These are phyloP conservation scores for Russula emetica DNA, from an alignment of 768 basidiomycete genomes.

Conservation along the genomic window DNA sequence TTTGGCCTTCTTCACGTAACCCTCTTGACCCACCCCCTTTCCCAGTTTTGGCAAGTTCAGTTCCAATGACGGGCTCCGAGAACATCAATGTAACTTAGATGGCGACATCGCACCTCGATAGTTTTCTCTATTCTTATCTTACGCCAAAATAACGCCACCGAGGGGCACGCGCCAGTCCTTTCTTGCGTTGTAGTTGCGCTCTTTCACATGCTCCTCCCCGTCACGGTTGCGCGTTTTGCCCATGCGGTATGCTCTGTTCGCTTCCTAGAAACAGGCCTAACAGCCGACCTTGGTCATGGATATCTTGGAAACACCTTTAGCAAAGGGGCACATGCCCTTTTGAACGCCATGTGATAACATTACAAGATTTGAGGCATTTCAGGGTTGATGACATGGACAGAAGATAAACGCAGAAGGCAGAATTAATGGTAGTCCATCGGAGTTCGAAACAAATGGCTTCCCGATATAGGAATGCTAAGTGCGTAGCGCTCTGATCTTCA, in stretches of 20 bases:
- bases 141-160: neutral
- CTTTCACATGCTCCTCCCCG: neutral
- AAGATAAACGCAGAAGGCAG: neutral
- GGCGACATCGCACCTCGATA: neutral
- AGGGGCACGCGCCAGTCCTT: neutral
- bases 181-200: neutral
- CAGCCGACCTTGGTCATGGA: neutral
- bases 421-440: neutral
- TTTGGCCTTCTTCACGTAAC: conserved; percentile 12
- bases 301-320: neutral
- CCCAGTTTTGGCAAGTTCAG: conserved; percentile 4
- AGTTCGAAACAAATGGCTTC: neutral
- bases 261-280: neutral
- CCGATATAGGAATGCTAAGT: neutral
- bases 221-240: neutral
- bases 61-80: neutral
- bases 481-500: neutral
- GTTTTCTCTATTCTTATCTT: neutral
- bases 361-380: neutral
- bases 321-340: neutral
- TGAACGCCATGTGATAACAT: neutral
- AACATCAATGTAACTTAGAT: neutral
- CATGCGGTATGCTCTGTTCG: neutral
- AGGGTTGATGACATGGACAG: neutral
- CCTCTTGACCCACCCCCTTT: neutral